phyloP scores from a whole-genome alignment of 768 basidiomycete genomes.

The Kockovaella imperatae region DNA sequence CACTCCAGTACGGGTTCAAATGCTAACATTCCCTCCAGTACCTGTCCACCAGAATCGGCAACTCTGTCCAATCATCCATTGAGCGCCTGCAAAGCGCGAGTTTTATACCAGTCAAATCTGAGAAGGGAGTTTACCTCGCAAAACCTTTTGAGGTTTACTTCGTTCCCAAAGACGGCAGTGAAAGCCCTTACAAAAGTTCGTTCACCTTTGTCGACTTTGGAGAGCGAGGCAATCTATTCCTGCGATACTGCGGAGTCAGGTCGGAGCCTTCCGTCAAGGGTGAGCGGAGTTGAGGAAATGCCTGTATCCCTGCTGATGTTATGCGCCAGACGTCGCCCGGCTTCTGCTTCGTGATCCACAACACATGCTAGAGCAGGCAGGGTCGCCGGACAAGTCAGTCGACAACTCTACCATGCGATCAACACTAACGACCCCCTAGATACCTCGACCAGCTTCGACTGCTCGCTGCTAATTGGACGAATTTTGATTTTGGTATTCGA shows the following conservation, averaged over 20 bases:
- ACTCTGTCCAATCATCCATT: constrained; percentile 47
- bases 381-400: constrained; percentile 33
- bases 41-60: constrained; percentile 24
- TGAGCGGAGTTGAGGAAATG: constrained; percentile 43
- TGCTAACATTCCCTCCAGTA: constrained; percentile 16
- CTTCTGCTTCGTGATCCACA: constrained; percentile 27
- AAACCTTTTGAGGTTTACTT: constrained; percentile 41
- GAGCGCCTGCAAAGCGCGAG: constrained; percentile 53
- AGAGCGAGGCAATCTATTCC: constrained; percentile 66
- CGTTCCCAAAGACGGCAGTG: constrained; percentile 27
- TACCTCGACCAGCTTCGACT: constrained; percentile 76
- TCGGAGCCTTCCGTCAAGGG: constrained; percentile 76
- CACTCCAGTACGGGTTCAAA: no score
- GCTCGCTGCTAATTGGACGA: constrained; percentile 62
- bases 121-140: constrained; percentile 15
- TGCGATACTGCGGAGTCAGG: constrained; percentile 78
- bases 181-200: constrained; percentile 65
- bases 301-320: neutral
- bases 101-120: constrained; percentile 56
- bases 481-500: constrained; percentile 50
- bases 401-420: neutral
- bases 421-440: constrained; percentile 46
- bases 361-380: constrained; percentile 29
- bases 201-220: constrained; percentile 90
- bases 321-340: constrained; percentile 21